phyloP scores from a whole-genome alignment of 129 eudicot genomes.

The Cynara cardunculus region DNA sequence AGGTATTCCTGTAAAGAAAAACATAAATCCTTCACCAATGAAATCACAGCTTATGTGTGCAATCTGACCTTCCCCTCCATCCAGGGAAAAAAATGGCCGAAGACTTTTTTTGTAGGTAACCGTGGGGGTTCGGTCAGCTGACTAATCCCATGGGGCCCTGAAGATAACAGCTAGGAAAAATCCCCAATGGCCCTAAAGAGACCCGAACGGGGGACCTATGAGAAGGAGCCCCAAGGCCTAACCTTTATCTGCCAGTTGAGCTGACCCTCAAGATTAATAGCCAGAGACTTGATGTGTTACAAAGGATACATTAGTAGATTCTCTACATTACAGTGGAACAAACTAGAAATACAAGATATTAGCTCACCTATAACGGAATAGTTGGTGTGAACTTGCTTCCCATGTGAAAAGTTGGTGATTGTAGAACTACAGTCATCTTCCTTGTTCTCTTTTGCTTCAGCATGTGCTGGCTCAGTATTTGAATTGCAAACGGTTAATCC shows the following conservation, averaged over 20 bases:
- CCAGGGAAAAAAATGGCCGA: neutral
- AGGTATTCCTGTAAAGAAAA: slow-evolving; percentile 66
- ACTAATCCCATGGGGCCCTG: neutral
- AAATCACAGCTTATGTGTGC: neutral
- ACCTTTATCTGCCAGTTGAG: neutral
- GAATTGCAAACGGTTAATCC: slow-evolving; percentile 65
- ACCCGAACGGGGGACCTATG: neutral
- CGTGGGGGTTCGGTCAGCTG: neutral
- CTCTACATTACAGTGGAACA: neutral
- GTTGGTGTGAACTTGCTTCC: slow-evolving; percentile 72
- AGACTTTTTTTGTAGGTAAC: neutral
- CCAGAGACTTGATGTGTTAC: neutral
- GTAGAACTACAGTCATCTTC: slow-evolving; percentile 40
- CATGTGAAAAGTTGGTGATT: slow-evolving; percentile 49
- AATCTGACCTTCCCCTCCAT: neutral
- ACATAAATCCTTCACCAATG: neutral
- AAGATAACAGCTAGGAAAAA: neutral
- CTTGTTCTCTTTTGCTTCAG: slow-evolving; percentile 46
- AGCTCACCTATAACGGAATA: slow-evolving; percentile 83
- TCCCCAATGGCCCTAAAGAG: neutral
- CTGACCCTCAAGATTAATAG: neutral
- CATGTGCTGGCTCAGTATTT: slow-evolving; percentile 45
- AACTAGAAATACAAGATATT: neutral
- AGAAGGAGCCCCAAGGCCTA: neutral
- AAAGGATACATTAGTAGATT: neutral